Percentiles rank a stretch among this genome's conserved stretches.
Conservation (phyloP, 305 asterid species). For the Petunia hybrid region DNA sequence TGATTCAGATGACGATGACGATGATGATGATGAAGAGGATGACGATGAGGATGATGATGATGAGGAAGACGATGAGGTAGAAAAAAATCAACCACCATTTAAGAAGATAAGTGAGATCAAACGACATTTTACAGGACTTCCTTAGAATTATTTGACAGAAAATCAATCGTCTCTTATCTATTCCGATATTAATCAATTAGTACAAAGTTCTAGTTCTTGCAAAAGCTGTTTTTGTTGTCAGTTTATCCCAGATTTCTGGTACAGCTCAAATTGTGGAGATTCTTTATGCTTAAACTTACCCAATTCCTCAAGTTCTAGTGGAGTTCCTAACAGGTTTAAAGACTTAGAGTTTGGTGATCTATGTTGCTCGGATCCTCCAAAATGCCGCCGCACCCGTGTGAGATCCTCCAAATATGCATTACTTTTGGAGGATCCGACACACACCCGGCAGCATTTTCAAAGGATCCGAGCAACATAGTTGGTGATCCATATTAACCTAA, state of each 20-base stretch:
- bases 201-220: not conserved
- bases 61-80: constrained; percentile 35
- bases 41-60: constrained; percentile 10
- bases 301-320: not conserved
- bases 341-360: not conserved
- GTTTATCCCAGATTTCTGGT: not conserved
- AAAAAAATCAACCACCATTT: constrained; percentile 39
- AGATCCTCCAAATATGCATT: too few species aligned
- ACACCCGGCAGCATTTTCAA: too few species aligned
- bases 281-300: not conserved
- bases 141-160: not conserved
- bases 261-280: not conserved
- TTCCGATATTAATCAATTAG: not conserved
- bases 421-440: too few species aligned
- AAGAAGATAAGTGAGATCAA: constrained; percentile 39
- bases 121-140: not conserved
- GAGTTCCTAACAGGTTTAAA: not conserved
- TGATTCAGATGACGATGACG: constrained; percentile 40
- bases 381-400: too few species aligned
- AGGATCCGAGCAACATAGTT: too few species aligned
- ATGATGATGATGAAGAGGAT: constrained; percentile 16
- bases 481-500: not conserved
- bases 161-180: not conserved
- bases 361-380: too few species aligned
- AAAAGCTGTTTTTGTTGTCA: not conserved